Evolutionary conservation across 495 filamentous ascomycete genomes (phyloP).

Genomic region (Podospora pseudocomata): DNA sequence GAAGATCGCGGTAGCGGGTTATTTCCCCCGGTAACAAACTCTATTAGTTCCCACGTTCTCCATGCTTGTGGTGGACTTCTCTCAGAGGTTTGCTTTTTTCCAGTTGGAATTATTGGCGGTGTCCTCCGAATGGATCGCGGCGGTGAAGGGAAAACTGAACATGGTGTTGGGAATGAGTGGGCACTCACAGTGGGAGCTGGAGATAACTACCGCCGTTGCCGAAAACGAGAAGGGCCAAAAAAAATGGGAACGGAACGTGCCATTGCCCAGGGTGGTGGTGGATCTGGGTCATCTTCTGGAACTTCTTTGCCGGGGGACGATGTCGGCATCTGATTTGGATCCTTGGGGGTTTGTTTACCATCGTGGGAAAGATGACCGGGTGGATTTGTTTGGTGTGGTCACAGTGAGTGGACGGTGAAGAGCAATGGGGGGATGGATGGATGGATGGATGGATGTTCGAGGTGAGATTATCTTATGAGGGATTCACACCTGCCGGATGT

Average conservation of each 20-base stretch:
- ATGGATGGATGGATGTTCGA: not conserved
- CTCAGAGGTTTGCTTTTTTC: too few species aligned
- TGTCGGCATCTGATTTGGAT: not conserved
- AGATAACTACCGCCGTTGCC: not conserved
- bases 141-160: too few species aligned
- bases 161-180: not conserved
- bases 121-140: too few species aligned
- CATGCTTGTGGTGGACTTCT: too few species aligned
- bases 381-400: not conserved
- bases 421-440: not conserved
- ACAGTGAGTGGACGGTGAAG: not conserved
- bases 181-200: not conserved
- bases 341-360: not conserved
- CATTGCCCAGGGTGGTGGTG: not conserved
- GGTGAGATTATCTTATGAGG: not conserved
- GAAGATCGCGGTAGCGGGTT: not conserved
- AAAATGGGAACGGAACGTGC: not conserved
- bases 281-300: not conserved
- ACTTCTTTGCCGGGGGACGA: not conserved
- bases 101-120: too few species aligned
- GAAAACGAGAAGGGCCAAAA: not conserved
- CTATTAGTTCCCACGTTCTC: not conserved
- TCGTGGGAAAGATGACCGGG: not conserved
- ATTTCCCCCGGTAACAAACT: not conserved
- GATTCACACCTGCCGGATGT: not conserved